Conservation (phyloP, 495 filamentous ascomycete species). For the Lichenothelia convexa region DNA sequence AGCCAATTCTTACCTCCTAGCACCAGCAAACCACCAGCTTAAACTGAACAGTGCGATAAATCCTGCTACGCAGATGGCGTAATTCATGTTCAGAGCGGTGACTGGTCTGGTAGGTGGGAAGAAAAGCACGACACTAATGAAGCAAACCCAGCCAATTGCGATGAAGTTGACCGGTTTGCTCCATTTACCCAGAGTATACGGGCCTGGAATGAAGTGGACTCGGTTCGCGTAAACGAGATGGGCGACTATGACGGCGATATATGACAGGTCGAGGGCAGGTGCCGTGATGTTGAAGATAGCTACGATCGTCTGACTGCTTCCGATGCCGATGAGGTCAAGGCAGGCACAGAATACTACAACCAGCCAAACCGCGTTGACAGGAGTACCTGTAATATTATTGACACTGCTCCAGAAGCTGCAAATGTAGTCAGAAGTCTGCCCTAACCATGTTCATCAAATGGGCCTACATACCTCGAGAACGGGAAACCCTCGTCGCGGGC, state of each 20-base stretch:
- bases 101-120: slow-evolving; percentile 45
- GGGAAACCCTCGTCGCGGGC: slow-evolving; percentile 51
- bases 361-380: slow-evolving; percentile 54
- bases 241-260: slow-evolving; percentile 49
- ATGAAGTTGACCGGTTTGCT: slow-evolving; percentile 39
- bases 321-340: slow-evolving; percentile 51
- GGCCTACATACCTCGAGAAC: slow-evolving; percentile 34
- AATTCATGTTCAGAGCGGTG: slow-evolving; percentile 52
- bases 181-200: slow-evolving; percentile 45
- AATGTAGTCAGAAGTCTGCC: slow-evolving; percentile 2
- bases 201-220: slow-evolving; percentile 43
- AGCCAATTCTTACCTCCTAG: slow-evolving; percentile 30
- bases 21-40: slow-evolving; percentile 47
- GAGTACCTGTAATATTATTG: slow-evolving; percentile 39
- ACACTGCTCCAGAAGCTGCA: slow-evolving; percentile 37
- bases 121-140: slow-evolving; percentile 50
- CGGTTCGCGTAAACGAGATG: slow-evolving; percentile 38
- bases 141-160: slow-evolving; percentile 44
- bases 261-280: slow-evolving; percentile 49
- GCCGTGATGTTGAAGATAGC: slow-evolving; percentile 57
- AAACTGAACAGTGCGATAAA: slow-evolving; percentile 44
- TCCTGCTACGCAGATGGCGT: slow-evolving; percentile 44
- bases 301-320: slow-evolving; percentile 44
- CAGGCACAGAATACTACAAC: slow-evolving; percentile 42
- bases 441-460: too few species aligned